Conservation (phyloP, 1,284 basidiomycete species). For the Laetiporus sulphureus region DNA sequence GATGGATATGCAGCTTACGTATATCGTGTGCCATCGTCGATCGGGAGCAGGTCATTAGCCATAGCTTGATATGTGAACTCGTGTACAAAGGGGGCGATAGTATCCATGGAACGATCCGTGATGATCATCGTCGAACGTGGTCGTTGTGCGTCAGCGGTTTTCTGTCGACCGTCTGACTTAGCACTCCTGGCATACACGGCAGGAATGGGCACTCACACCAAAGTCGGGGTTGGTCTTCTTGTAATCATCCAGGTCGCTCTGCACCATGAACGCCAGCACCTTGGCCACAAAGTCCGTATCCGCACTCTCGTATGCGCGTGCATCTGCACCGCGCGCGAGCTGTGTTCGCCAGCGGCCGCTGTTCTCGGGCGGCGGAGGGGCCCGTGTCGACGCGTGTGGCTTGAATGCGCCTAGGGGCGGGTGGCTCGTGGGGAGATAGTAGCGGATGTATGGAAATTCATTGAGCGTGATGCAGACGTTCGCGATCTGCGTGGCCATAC, state of each 20-base stretch:
- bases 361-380: constrained; percentile 55
- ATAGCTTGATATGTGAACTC: constrained; percentile 99
- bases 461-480: constrained; percentile 90
- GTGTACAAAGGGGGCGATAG: constrained; percentile 85
- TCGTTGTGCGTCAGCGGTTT: constrained; percentile 56
- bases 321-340: constrained; percentile 58
- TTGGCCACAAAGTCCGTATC: constrained; percentile 73
- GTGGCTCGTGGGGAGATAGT: constrained; percentile 85
- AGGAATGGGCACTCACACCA: constrained; percentile 44
- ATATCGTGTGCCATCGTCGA: constrained; percentile 84
- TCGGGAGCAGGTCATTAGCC: constrained; percentile 89
- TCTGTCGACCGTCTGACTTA: constrained; percentile 35
- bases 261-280: constrained; percentile 78
- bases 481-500: constrained; percentile 51
- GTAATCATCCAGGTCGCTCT: constrained; percentile 78
- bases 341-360: constrained; percentile 67
- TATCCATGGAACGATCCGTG: constrained; percentile 95
- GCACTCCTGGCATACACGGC: neutral
- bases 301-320: constrained; percentile 56
- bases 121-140: constrained; percentile 85
- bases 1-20: constrained; percentile 44
- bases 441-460: constrained; percentile 93
- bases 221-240: constrained; percentile 83
- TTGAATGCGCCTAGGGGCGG: constrained; percentile 82
- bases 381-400: constrained; percentile 51